Base-by-base conservation (phyloP, 176 grass and related monocot species). In the Cocos nucifera region DNA sequence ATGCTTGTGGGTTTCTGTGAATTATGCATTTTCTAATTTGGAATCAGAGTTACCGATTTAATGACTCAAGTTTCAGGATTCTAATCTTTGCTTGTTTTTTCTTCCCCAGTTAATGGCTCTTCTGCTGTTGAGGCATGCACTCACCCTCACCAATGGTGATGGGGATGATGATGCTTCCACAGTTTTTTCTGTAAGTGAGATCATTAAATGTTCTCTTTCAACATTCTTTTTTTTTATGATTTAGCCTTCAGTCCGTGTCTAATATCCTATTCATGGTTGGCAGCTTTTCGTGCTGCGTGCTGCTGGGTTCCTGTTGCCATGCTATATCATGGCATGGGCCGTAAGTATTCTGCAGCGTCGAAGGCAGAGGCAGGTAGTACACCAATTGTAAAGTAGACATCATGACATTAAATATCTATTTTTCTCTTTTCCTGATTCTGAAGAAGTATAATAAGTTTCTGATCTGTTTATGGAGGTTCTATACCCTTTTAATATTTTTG, bases 251-350 rank as follows among this genome's bases (percentile, higher is more conserved):
- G 58, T 50, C 49, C 69, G 23, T 35, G 10, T 54, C 10, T 60
- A 18, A 52, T 25, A 3, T 66, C 61, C 28, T 69, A 73, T 29
- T 10, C 15, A 21, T 79, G 23, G 12, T 73, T 65, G 59, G 16
- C 74, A 95, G 90, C 79, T 95, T 66, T 89, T 95, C 62, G 70
- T 95, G 65, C 86, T 95, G 4, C 74, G 90, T 63, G 90, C 90
- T 67, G 90, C 86, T 73, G 90, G 82, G 59, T 95, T 95, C 71
- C 77, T 95, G 3, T 81, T 95, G 18, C 90, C 90, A 0, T 95
- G 85, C 77, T 95, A 89, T 62, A 79, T 95, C 35, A 84, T 95
- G 90, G 90, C 86, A 24, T 95, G 90, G 90, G 84, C 84, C 23
- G 80, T 95, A 54, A 89, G 86, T 61, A 75, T 89, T 58, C 50